Base-by-base conservation (phyloP, 768 basidiomycete genomes). In the Roridomyces roridus region DNA sequence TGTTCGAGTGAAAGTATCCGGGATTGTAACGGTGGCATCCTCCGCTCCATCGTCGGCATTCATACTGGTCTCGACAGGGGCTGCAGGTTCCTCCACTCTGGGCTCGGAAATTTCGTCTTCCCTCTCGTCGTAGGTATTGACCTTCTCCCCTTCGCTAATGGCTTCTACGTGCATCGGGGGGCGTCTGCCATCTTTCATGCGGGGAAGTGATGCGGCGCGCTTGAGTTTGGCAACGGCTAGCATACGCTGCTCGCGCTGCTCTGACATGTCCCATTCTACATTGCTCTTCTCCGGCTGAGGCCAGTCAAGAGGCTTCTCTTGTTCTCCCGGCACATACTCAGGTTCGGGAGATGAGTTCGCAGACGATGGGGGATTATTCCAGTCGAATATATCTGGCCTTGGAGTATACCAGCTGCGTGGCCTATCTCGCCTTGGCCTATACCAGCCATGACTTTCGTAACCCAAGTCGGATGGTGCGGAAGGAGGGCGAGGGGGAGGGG, bases 121-220 rank as follows among this genome's bases (percentile, higher is more conserved):
- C 50, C 49, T 71, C 65, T 62, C 72, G 63, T 76, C 83, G 51
- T 77, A 76, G 39, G 68, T 68, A 46, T 72, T 74, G 43, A 72
- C 74, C 69, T 81, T 87, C 72, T 93, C 91, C 10, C 91, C 89
- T 70, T 93, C 91, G 67, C 91, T 92, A 46, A 92, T 84, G 18
- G 85, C 88, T 63, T 91, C 91, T 62, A 84, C 78, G 66, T 91
- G 91, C 91, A 92, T 92, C 44, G 88, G 91, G 0, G 93, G 94
- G 39, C 94, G 80, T 51, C 94, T 77, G 8, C 94, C 94, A 71
- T 94, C 91, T 71, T 94, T 94, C 87, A 92, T 92, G 59, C 94
- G 82, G 34, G 94, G 95, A 25, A 96, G 74, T 15, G 94, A 96
- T 51, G 94, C 92, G 39, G 95, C 94, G 65, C 95, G 87, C 75